Base-by-base conservation (phyloP, 108 stramenopile species). In the Cyclotella sp. region DNA sequence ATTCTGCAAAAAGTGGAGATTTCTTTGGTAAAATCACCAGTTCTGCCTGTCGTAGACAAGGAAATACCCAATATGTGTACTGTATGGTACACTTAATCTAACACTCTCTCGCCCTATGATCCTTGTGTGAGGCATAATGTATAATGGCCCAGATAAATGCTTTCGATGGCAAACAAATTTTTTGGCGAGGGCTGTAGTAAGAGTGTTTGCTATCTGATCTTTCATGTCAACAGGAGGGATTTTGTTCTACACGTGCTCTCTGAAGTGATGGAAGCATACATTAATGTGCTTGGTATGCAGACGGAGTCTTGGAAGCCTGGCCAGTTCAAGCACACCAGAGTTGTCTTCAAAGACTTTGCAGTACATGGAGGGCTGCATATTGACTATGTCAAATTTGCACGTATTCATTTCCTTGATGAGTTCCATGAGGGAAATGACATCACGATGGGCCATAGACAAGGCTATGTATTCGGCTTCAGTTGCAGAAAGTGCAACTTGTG, bases 281-380 rank as follows among this genome's bases (percentile, higher is more conserved):
- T 34, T 34, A 34, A 34, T 34, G 6, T 34, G 67, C 47, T 68
- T 68, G 44, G 67, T 51, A 3, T 46, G 47, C 3, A 46, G 46
- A 13, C 47, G 67, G n/a, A 68, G 21, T 26, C 49, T 47, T 14
- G 44, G 67, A 11, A 24, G 22, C 3, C 22, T 21, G 14, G 69
- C 54, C 0, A 70, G 51, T 43, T 84, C 77, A 22, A 84, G 40
- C 18, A 67, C 71, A 24, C 77, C 77, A 43, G 62, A 64, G 58
- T 84, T 78, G 43, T 84, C 83, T 60, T 84, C 83, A 71, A 84
- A 84, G 0, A 62, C 77, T 28, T 74, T 70, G 67, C 72, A 78
- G 44, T 78, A 67, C 3, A 82, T 49, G n/a, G 41, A 52, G 11
- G 81, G 58, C 27, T 34, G 24, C 3, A 34, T 63, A 27, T 27